phyloP scores from a whole-genome alignment of 177 flowering plant genomes.

The Tripterygium wilfordii region DNA sequence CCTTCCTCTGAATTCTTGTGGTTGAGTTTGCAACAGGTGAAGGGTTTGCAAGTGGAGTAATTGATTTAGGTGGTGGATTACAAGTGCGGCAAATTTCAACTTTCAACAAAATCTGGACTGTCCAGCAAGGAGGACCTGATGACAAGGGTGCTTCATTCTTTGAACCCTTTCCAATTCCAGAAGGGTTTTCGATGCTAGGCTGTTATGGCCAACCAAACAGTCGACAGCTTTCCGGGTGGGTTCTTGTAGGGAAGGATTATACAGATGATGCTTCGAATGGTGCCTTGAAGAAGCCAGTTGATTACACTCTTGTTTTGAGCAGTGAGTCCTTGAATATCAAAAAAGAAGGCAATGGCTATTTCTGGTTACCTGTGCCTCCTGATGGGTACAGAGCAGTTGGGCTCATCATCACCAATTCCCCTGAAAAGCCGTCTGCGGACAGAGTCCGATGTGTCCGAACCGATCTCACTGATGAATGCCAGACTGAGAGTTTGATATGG shows the following conservation, averaged over 20 bases:
- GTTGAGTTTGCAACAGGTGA: slow-evolving; percentile 21
- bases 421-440: slow-evolving; percentile 44
- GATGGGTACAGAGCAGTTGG: slow-evolving; percentile 54
- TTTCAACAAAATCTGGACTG: slow-evolving; percentile 48
- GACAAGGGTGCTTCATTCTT: slow-evolving; percentile 47
- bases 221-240: slow-evolving; percentile 39
- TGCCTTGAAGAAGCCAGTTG: slow-evolving; percentile 32
- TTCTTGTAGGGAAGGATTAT: slow-evolving; percentile 36
- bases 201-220: slow-evolving; percentile 49
- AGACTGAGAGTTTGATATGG: slow-evolving; percentile 42
- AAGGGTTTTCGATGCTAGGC: slow-evolving; percentile 47
- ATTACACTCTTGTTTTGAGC: slow-evolving; percentile 52
- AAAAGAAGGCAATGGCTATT: slow-evolving; percentile 35
- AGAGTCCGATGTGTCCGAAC: slow-evolving; percentile 39
- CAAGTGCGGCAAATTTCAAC: slow-evolving; percentile 28
- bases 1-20: neutral
- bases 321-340: slow-evolving; percentile 34
- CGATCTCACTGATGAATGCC: slow-evolving; percentile 41
- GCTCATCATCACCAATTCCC: slow-evolving; percentile 31
- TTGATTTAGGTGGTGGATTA: slow-evolving; percentile 59
- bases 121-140: slow-evolving; percentile 47
- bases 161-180: slow-evolving; percentile 43
- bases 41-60: slow-evolving; percentile 49
- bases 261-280: neutral
- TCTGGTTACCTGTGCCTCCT: slow-evolving; percentile 49